A percentile compares a stretch with the other conserved stretches of the same genome.
Evolutionary conservation across 306 rosid species (phyloP).

Genomic region (Quercus suber): DNA sequence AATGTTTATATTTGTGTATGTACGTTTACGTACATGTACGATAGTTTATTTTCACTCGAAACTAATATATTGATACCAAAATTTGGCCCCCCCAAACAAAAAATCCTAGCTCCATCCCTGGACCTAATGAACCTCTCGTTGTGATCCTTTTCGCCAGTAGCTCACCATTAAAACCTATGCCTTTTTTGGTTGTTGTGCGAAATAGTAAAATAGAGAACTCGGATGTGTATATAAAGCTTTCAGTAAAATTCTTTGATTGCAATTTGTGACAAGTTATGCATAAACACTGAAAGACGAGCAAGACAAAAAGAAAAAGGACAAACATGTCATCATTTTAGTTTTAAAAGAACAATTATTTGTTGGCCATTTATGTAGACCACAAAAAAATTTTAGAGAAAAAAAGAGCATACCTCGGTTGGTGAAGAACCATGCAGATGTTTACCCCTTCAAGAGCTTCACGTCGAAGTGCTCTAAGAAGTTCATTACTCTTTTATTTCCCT

Average conservation of each 20-base stretch:
- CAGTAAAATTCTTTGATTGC: not conserved
- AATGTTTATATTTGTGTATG: too few relatives aligned
- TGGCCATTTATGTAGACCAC: not conserved
- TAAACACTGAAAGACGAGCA: not conserved
- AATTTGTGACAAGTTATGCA: not conserved
- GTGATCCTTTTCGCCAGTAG: not conserved
- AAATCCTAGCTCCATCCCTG: too few relatives aligned
- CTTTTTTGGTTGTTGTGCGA: not conserved
- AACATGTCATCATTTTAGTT: not conserved
- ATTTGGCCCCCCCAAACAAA: too few relatives aligned
- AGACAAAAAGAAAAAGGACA: not conserved
- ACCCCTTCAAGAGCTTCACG: slow-evolving; percentile 86
- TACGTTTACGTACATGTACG: too few relatives aligned
- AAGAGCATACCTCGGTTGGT: slow-evolving; percentile 66
- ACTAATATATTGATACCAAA: too few relatives aligned
- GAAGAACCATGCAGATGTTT: slow-evolving; percentile 79
- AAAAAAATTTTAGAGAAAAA: slow-evolving; percentile 1
- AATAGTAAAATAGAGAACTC: not conserved
- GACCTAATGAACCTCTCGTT: not conserved
- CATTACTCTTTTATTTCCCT: too few relatives aligned
- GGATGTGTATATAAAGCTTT: not conserved
- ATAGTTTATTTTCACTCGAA: too few relatives aligned
- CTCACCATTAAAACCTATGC: not conserved
- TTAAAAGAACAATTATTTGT: not conserved
- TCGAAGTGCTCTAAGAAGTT: slow-evolving; percentile 66